A percentile compares a stretch with the other conserved stretches of the same genome.
Evolutionary conservation across 2,329 filamentous ascomycete species (phyloP).

Genomic region (Rhexocercosporidium sp.): DNA sequence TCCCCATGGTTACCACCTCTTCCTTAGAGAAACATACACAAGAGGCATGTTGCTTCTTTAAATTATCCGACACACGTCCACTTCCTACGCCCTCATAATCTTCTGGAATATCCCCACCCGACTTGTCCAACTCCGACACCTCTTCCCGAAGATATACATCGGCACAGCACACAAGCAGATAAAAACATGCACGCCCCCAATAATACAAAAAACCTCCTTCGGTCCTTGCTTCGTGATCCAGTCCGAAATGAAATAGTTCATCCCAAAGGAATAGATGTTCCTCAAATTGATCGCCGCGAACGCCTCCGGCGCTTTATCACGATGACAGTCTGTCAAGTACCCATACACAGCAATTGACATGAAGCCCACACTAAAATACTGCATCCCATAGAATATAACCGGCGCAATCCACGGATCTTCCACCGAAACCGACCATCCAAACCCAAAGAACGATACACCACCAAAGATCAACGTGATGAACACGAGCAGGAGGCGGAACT

Average conservation of each 20-base stretch:
- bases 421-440: constrained; percentile 42
- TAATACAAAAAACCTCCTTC: constrained; percentile 30
- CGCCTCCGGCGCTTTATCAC: constrained; percentile 46
- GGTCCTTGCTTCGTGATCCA: constrained; percentile 38
- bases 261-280: constrained; percentile 45
- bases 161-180: constrained; percentile 34
- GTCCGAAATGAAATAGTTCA: constrained; percentile 33
- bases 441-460: constrained; percentile 47
- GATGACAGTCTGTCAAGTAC: constrained; percentile 49
- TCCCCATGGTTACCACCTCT: no score
- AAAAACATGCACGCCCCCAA: constrained; percentile 23
- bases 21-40: no score
- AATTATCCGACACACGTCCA: neutral
- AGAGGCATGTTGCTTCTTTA: no score
- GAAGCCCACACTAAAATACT: constrained; percentile 46
- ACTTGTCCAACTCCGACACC: constrained; percentile 42
- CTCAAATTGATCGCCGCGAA: constrained; percentile 49
- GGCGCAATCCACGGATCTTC: constrained; percentile 39
- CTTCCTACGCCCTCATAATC: constrained; percentile 32
- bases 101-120: constrained; percentile 40
- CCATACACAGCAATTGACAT: constrained; percentile 41
- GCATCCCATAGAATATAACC: constrained; percentile 40
- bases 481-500: constrained; percentile 43
- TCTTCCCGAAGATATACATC: constrained; percentile 40
- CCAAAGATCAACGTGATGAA: constrained; percentile 37